Percentiles rank a stretch among this genome's conserved stretches.
These are phyloP conservation scores for Amylostereum areolatum DNA, from an alignment of 1,284 basidiomycete species.

Conservation along the genomic window DNA sequence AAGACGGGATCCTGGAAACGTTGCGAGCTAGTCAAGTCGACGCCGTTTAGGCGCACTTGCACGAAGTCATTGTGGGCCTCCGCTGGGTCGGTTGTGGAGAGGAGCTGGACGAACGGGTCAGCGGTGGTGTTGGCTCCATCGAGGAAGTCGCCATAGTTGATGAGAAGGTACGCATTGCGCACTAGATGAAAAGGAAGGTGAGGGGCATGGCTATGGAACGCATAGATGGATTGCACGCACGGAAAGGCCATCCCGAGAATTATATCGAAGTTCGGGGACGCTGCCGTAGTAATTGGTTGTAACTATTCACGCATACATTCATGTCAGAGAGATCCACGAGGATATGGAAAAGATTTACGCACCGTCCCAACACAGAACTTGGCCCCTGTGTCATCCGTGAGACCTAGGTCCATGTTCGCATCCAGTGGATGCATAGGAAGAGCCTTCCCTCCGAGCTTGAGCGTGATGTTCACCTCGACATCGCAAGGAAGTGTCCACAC, in stretches of 20 bases:
- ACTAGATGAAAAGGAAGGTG: constrained; percentile 34
- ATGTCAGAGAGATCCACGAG: background rate
- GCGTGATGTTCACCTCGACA: constrained; percentile 55
- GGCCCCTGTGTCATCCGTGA: constrained; percentile 40
- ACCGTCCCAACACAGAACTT: constrained; percentile 59
- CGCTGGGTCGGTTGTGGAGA: constrained; percentile 37
- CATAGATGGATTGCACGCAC: constrained; percentile 34
- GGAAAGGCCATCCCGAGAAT: constrained; percentile 74
- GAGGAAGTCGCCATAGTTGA: constrained; percentile 57
- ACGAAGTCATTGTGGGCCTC: constrained; percentile 50
- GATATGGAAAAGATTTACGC: constrained; percentile 1
- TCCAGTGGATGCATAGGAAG: constrained; percentile 64
- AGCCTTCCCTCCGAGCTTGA: constrained; percentile 44
- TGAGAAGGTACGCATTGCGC: constrained; percentile 60
- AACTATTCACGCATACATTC: constrained; percentile 35
- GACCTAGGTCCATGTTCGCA: constrained; percentile 29
- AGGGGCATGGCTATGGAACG: background rate
- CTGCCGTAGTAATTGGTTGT: constrained; percentile 59
- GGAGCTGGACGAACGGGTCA: constrained; percentile 56
- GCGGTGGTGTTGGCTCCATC: constrained; percentile 27
- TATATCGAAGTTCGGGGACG: constrained; percentile 55
- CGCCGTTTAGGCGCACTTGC: constrained; percentile 38
- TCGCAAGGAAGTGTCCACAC: constrained; percentile 53
- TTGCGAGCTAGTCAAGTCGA: constrained; percentile 38
- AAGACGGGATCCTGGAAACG: background rate